Conservation (phyloP, 208 protist species). For the Kentomonas sorsogonicus region DNA sequence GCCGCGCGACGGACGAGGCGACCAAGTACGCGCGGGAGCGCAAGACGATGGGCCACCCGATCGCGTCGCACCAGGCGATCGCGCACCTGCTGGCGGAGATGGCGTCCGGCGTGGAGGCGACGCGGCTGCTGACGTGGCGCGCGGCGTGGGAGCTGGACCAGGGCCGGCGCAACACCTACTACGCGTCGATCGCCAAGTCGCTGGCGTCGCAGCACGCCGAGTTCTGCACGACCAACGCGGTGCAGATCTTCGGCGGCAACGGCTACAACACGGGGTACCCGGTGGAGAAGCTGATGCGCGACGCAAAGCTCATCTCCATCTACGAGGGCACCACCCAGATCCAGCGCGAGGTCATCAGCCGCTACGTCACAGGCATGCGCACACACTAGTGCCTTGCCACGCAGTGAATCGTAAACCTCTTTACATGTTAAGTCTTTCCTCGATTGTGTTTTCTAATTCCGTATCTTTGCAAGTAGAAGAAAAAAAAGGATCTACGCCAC, state of each 20-base stretch:
- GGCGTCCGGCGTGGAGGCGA: slow-evolving; percentile 82
- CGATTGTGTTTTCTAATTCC: background rate
- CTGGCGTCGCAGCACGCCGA: slow-evolving; percentile 68
- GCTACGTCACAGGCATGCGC: background rate
- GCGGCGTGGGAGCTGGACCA: slow-evolving; percentile 78
- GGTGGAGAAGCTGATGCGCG: slow-evolving; percentile 92
- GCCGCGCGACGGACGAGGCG: slow-evolving; percentile 79
- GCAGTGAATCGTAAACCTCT: background rate
- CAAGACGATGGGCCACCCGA: slow-evolving; percentile 81
- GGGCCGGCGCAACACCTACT: slow-evolving; percentile 83
- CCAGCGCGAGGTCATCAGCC: slow-evolving; percentile 37
- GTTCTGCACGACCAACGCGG: slow-evolving; percentile 63
- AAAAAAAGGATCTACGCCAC: background rate
- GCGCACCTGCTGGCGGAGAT: slow-evolving; percentile 90
- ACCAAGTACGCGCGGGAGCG: slow-evolving; percentile 66
- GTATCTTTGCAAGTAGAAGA: background rate
- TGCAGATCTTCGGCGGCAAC: slow-evolving; percentile 91
- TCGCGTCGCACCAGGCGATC: slow-evolving; percentile 81
- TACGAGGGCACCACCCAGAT: slow-evolving; percentile 92
- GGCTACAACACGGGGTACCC: slow-evolving; percentile 92
- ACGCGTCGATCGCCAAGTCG: slow-evolving; percentile 83
- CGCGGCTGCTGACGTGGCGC: slow-evolving; percentile 60
- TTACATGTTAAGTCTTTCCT: background rate
- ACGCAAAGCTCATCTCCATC: slow-evolving; percentile 92
- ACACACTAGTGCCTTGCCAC: background rate